phyloP scores from a whole-genome alignment of 306 rosid species.

The Albizia julibrissin region DNA sequence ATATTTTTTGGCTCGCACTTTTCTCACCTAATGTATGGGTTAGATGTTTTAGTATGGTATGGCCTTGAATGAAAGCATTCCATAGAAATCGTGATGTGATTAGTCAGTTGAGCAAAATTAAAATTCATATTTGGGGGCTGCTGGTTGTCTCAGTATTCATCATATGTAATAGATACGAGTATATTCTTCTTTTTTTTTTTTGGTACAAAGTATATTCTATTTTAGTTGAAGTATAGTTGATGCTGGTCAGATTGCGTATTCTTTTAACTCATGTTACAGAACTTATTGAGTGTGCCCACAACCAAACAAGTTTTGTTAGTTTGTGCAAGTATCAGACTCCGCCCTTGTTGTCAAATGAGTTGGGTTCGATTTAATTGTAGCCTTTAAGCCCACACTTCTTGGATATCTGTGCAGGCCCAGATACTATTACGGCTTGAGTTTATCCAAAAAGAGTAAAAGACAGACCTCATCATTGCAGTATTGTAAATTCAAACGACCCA shows the following conservation, averaged over 20 bases:
- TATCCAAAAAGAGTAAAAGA: background rate
- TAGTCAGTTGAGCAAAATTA: background rate
- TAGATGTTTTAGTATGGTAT: constrained; percentile 23
- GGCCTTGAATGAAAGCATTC: constrained; percentile 17
- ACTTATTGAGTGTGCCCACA: background rate
- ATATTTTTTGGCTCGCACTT: constrained; percentile 21
- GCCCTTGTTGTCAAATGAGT: background rate
- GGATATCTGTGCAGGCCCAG: background rate
- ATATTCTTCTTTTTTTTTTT: background rate
- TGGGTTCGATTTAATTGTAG: background rate
- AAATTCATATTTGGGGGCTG: background rate
- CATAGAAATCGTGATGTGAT: background rate
- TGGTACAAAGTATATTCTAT: background rate
- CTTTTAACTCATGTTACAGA: background rate
- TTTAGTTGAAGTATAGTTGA: background rate
- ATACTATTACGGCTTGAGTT: background rate
- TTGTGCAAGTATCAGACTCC: background rate
- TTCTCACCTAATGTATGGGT: constrained; percentile 35
- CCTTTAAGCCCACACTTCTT: background rate
- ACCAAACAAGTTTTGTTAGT: background rate
- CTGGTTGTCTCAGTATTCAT: background rate
- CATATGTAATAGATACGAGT: background rate
- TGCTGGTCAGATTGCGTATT: background rate
- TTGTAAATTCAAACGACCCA: too few species aligned
- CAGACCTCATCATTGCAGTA: background rate